A percentile compares a stretch with the other conserved stretches of the same genome.
phyloP scores from a whole-genome alignment of 2,329 filamentous ascomycete species.

The Colletotrichum australisinense region DNA sequence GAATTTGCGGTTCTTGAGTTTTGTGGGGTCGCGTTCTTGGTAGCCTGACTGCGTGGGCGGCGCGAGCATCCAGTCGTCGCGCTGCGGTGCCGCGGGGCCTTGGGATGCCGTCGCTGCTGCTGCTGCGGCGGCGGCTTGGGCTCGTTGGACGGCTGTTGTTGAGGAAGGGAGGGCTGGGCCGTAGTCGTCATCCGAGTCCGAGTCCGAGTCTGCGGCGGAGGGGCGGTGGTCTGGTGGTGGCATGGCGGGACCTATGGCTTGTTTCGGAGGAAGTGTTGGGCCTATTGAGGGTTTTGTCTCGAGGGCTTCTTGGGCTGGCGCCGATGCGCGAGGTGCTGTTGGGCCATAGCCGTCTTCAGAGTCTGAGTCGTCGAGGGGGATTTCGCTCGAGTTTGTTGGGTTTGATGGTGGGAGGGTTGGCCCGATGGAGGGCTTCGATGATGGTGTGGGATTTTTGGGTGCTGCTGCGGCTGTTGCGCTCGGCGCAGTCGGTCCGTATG shows the following conservation, averaged over 20 bases:
- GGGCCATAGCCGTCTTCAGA: conserved; percentile 48
- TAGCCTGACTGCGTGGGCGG: conserved; percentile 69
- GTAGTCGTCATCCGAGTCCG: conserved; percentile 62
- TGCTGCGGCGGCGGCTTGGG: conserved; percentile 51
- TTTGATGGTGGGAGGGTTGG: conserved; percentile 40
- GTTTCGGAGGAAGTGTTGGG: conserved; percentile 43
- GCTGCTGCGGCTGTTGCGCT: conserved; percentile 20
- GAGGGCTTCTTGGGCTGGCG: conserved; percentile 34
- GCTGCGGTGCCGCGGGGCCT: conserved; percentile 62
- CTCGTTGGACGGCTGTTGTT: conserved; percentile 37
- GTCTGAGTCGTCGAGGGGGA: conserved; percentile 49
- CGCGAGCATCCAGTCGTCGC: conserved; percentile 88
- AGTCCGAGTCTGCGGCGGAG: conserved; percentile 39
- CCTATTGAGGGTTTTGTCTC: conserved; percentile 39
- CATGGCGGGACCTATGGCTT: conserved; percentile 55
- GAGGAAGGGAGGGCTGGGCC: conserved; percentile 69
- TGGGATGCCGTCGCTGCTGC: conserved; percentile 42
- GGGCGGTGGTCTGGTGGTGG: conserved; percentile 54
- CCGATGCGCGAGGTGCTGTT: conserved; percentile 30
- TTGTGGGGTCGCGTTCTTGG: conserved; percentile 82
- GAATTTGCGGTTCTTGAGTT: conserved; percentile 85
- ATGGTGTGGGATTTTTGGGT: background rate
- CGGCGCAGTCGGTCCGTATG: conserved; percentile 52
- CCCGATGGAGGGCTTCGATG: conserved; percentile 39
- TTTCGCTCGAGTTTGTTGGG: conserved; percentile 52